phyloP scores from a whole-genome alignment of 148 eudicot species.

The Pouteria glomerata region DNA sequence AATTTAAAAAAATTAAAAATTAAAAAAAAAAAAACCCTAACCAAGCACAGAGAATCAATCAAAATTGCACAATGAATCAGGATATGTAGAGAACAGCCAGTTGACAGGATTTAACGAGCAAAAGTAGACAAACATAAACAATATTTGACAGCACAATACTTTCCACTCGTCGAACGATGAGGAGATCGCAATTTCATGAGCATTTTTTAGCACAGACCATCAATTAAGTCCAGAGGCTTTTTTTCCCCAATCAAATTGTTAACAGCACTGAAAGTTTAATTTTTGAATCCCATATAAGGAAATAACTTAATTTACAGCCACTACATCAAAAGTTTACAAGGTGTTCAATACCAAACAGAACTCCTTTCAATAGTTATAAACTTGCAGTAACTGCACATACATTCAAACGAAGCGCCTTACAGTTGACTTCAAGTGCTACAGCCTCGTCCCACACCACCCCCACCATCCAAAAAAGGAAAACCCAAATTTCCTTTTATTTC shows the following conservation, averaged over 20 bases:
- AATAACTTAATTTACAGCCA: background rate
- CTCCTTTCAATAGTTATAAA: too few species aligned
- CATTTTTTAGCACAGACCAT: background rate
- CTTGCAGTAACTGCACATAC: too few species aligned
- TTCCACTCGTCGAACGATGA: background rate
- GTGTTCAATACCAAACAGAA: background rate
- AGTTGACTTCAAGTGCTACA: too few species aligned
- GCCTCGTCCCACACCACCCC: too few species aligned
- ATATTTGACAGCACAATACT: background rate
- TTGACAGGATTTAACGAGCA: background rate
- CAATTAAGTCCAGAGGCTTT: too few species aligned
- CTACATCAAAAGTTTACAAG: background rate
- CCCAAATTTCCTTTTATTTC: too few species aligned
- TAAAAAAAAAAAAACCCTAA: background rate
- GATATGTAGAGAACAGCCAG: background rate
- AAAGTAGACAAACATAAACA: background rate
- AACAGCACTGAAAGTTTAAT: background rate
- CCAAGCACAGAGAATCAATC: background rate
- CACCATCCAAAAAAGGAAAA: too few species aligned
- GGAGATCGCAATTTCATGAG: background rate
- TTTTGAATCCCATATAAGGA: background rate
- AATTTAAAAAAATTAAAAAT: background rate
- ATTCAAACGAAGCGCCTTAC: background rate
- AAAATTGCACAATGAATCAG: background rate
- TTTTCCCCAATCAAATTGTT: background rate